phyloP scores from a whole-genome alignment of 257 asterid genomes.

The Knoxia roxburghii region DNA sequence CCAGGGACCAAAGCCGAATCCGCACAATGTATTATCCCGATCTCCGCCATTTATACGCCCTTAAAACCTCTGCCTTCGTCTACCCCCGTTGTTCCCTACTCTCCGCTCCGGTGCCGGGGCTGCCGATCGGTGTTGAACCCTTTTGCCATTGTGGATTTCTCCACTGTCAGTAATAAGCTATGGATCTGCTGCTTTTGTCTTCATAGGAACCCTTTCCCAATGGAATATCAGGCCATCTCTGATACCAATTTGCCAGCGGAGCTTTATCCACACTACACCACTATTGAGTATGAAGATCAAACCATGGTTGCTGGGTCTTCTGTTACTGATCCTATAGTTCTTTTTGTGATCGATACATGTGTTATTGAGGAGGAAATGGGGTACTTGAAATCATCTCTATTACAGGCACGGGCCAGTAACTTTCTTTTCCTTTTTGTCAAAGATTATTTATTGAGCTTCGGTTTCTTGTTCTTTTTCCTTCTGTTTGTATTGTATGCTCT shows the following conservation, averaged over 20 bases:
- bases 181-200: conserved; percentile 97
- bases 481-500: too few relatives aligned
- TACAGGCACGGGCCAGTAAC: conserved; percentile 44
- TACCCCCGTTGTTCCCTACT: conserved; percentile 63
- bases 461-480: neutral
- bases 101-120: conserved; percentile 89
- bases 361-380: conserved; percentile 93
- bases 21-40: conserved; percentile 80
- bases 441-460: neutral
- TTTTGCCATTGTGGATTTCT: conserved; percentile 82
- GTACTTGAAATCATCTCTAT: conserved; percentile 65
- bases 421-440: neutral
- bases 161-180: conserved; percentile 60
- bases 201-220: conserved; percentile 81
- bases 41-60: conserved; percentile 92
- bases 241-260: conserved; percentile 90
- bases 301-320: conserved; percentile 32
- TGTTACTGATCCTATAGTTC: conserved; percentile 38
- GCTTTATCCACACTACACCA: conserved; percentile 84
- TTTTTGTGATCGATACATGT: conserved; percentile 85
- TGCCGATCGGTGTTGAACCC: conserved; percentile 96
- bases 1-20: conserved; percentile 93
- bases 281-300: conserved; percentile 67
- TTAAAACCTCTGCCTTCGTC: conserved; percentile 68
- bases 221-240: conserved; percentile 77